phyloP scores from a whole-genome alignment of 768 basidiomycete species.

The Cystobasidium ongulense region DNA sequence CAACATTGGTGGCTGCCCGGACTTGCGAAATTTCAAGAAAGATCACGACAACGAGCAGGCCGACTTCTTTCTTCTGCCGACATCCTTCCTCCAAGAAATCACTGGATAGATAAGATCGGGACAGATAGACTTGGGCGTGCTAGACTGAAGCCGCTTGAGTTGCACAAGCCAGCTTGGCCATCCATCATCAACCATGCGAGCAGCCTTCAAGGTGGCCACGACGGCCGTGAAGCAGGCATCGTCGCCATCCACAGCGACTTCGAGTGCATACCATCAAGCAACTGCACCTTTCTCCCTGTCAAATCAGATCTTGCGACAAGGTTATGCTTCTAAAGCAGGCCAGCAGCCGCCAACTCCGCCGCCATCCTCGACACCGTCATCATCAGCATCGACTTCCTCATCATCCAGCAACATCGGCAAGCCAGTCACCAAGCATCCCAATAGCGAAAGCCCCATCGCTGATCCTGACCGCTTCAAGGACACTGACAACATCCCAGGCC shows the following conservation, averaged over 20 bases:
- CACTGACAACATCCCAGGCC: not conserved
- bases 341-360: slow-evolving; percentile 5
- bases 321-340: not conserved
- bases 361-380: not conserved
- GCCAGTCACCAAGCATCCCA: slow-evolving; percentile 1
- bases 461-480: not conserved
- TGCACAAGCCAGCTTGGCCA: too few species aligned
- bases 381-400: slow-evolving; percentile 6
- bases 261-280: not conserved
- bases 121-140: too few species aligned
- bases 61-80: not conserved
- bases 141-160: too few species aligned
- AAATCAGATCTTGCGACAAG: not conserved
- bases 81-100: not conserved
- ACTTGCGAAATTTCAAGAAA: not conserved
- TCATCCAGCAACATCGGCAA: not conserved
- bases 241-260: not conserved
- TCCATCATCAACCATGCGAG: not conserved
- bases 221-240: not conserved
- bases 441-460: not conserved
- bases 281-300: not conserved
- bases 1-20: not conserved
- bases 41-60: not conserved
- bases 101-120: too few species aligned
- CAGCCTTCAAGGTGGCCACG: not conserved